Evolutionary conservation across 148 eudicot species (phyloP), one percentile per base, ranked within the genome.

Genomic region (Chenopodium suecicum): DNA sequence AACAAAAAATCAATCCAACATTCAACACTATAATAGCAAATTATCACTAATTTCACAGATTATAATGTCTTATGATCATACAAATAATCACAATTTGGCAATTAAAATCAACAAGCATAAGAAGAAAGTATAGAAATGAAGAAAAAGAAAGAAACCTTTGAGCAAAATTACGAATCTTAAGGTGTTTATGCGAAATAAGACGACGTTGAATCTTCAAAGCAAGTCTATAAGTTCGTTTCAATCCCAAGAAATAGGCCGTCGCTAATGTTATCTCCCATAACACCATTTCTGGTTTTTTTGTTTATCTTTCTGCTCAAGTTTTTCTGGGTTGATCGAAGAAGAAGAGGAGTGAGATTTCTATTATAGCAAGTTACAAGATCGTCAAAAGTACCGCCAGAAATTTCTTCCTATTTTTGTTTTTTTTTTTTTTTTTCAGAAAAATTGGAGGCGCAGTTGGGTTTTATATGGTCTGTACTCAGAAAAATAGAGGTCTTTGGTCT

Each of bases 191-290:
- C 83, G 87, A 79, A 58, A 92, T 83, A 16, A 96, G 69, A 77
- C 91, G 92, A 56, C 97, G 95, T 74, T 96, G 95, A 86, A 88
- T 86, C 90, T 77, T 91, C 82, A 92, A 87, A 62, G 93, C 92
- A 47, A 89, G 94, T 78, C 82, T 90, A 82, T 92, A 92, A 25
- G 99, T 94, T 83, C 91, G 87, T 66, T 86, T 90, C 65, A 96
- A 82, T 3, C 99, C 99, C 80, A 96, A 58, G 84, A 94, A 91
- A 85, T 96, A 96, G 1, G 99, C 95, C 6, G 99, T 94, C 63
- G 87, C 92, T 81, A 92, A 80, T 79, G 97, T 87, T 12, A 96
- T 88, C 84, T 94, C 99, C 99, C 99, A 96, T 48, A 95, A 77
- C 87, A 93, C 98, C 97, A 93, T 94, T 67, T 22, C 44, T 41